A percentile compares a stretch with the other conserved stretches of the same genome.
Conservation (phyloP, 768 basidiomycete species). For the Amanita brunnescens region DNA sequence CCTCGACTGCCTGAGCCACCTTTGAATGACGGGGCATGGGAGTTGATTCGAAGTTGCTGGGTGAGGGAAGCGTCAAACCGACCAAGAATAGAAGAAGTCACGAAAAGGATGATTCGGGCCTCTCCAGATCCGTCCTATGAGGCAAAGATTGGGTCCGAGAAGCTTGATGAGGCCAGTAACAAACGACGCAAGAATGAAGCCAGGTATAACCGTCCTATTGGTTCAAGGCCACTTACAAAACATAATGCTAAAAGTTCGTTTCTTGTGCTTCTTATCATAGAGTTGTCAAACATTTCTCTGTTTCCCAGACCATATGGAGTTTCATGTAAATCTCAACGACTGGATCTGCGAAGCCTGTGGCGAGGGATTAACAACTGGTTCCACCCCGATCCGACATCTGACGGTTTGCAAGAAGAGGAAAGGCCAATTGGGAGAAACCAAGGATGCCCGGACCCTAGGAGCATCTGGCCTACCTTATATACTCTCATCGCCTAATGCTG, state of each 20-base stretch:
- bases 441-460: too few species aligned
- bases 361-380: background rate
- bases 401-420: constrained; percentile 1
- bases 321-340: background rate
- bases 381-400: background rate
- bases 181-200: constrained; percentile 2
- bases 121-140: too few species aligned
- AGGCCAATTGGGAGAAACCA: background rate
- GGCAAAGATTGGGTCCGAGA: too few species aligned
- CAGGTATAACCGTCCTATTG: background rate
- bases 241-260: constrained; percentile 5
- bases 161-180: too few species aligned
- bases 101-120: too few species aligned
- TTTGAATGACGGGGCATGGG: background rate
- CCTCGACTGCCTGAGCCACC: background rate
- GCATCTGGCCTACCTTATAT: too few species aligned
- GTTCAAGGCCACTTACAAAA: background rate
- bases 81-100: too few species aligned
- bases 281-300: background rate
- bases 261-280: background rate
- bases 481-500: too few species aligned
- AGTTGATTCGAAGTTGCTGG: background rate
- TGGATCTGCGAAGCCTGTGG: background rate
- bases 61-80: too few species aligned
- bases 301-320: background rate